phyloP scores from a whole-genome alignment of 768 basidiomycete genomes.

The Asterophora parasitica region DNA sequence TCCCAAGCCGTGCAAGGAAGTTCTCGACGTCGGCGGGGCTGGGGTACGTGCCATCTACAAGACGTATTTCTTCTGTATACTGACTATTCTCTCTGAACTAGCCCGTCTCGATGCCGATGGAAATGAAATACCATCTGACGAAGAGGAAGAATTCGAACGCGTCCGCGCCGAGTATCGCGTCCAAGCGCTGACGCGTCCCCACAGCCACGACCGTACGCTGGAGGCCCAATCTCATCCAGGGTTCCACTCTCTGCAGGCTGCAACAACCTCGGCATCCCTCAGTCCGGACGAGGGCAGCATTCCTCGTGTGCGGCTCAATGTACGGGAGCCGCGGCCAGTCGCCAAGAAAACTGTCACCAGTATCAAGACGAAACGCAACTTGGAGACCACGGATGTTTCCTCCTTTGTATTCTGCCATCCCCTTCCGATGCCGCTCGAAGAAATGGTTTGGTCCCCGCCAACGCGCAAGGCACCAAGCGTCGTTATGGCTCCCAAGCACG shows the following conservation, averaged over 20 bases:
- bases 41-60: conserved; percentile 33
- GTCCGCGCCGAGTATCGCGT: conserved; percentile 44
- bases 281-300: conserved; percentile 15
- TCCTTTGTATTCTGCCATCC: conserved; percentile 33
- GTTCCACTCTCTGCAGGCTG: conserved; percentile 11
- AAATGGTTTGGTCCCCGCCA: conserved; percentile 36
- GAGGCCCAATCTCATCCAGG: conserved; percentile 8
- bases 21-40: conserved; percentile 34
- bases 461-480: conserved; percentile 18
- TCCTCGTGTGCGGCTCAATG: conserved; percentile 20
- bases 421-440: conserved; percentile 50
- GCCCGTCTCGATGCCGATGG: conserved; percentile 55
- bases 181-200: conserved; percentile 20
- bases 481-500: conserved; percentile 30
- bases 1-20: conserved; percentile 2
- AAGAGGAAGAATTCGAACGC: conserved; percentile 58
- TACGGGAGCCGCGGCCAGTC: conserved; percentile 5
- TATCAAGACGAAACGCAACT: neutral
- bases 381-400: conserved; percentile 2
- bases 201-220: neutral
- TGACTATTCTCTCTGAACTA: conserved; percentile 15
- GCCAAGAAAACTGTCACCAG: conserved; percentile 21
- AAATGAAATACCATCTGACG: conserved; percentile 57
- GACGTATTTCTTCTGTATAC: neutral
- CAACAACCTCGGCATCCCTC: conserved; percentile 16